Percentiles rank a stretch among this genome's conserved stretches.
Conservation (phyloP, 331 rosid genomes). For the Spiraea crenata region DNA sequence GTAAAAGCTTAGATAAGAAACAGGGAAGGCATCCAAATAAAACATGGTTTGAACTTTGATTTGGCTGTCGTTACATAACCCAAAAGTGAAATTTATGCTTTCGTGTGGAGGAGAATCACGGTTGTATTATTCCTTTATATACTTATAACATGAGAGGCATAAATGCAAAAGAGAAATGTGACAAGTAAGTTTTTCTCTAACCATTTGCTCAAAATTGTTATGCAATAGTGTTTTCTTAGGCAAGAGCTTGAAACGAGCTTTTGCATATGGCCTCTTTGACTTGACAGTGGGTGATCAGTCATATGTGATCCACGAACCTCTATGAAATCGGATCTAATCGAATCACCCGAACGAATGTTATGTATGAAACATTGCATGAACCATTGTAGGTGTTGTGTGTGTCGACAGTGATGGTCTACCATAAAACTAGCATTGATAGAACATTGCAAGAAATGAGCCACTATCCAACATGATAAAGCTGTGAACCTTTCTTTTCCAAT, state of each 20-base stretch:
- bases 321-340: no score
- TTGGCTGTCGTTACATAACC: slow-evolving; percentile 4
- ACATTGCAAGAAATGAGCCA: slow-evolving; percentile 1
- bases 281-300: no score
- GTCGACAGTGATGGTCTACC: slow-evolving; percentile 8
- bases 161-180: no score
- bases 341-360: no score
- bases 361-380: not conserved
- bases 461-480: not conserved
- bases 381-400: not conserved
- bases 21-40: slow-evolving; percentile 22
- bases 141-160: no score
- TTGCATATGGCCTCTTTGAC: not conserved
- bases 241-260: no score
- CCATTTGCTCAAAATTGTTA: no score
- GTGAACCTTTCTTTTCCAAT: not conserved
- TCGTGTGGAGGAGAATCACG: no score
- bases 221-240: no score
- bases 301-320: no score
- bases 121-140: no score
- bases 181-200: no score
- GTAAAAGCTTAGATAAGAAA: slow-evolving; percentile 12
- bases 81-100: not conserved
- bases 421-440: not conserved
- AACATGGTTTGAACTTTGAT: slow-evolving; percentile 12